Base-by-base conservation (phyloP, 441 rosid genomes). In the Syzygium malaccense region DNA sequence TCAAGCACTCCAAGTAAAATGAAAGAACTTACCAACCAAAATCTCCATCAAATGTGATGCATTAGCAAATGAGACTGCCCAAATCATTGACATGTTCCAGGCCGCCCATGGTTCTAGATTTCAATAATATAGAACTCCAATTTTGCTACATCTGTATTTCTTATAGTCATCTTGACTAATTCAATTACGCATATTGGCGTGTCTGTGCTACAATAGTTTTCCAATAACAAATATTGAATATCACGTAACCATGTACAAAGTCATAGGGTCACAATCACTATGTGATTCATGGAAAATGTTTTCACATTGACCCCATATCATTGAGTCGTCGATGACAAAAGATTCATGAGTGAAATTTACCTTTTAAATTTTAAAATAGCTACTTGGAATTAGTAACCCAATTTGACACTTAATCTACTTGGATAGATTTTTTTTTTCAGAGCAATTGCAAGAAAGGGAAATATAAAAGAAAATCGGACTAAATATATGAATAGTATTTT, bases 1-100 rank as follows among this genome's bases (percentile, higher is more conserved):
- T 41, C 41, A 4, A 4, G 41, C 41, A 41, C 41, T 41, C 41
- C 41, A 37, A 37, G 37, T 37, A 37, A 37, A 37, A 37, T 37
- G 37, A 37, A 41, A 23, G 14, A 9, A 33, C 91, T 87, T 85
- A 92, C 94, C 93, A 18, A 90, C 37, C 28, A 58, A 13, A 1
- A 93, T 60, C 37, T 60, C 49, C 30, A 87, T 45, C 20, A 58
- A 64, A 13, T 19, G 7, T 7, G 19, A 64, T 49, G 49, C 87
- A 86, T 85, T 18, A 8, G 86, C 10, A 14, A 28, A 71, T 1
- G 49, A 20, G 80, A 71, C 8, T 5, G 49, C 20, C 80, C 80
- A 37, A 71, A 20, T 19, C 49, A 20, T 71, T 37, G 49, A 37
- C 80, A 5, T 3, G 8, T 71, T 71, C 80, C 28, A 71, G 37